phyloP scores from a whole-genome alignment of 768 basidiomycete species.

The Calocybe gangraenosa region DNA sequence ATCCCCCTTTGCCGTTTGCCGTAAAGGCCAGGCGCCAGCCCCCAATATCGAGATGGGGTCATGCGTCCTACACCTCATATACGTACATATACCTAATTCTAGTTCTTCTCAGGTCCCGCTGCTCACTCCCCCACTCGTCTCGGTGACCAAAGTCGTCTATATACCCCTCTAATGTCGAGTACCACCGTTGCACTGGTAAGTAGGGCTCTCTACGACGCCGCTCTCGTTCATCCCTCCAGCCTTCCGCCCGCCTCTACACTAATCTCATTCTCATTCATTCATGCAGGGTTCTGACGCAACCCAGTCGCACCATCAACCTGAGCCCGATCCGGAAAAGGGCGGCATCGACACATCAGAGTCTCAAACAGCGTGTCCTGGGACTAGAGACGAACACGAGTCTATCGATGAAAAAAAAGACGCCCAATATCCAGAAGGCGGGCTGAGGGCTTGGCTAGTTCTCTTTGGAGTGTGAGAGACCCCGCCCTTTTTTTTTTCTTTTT shows the following conservation, averaged over 20 bases:
- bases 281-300: not conserved
- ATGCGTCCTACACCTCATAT: not conserved
- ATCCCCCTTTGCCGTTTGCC: conserved; percentile 3
- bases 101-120: not conserved
- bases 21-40: no score
- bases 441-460: conserved; percentile 20
- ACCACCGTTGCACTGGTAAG: no score
- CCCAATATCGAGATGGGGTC: conserved; percentile 2
- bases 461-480: conserved; percentile 20
- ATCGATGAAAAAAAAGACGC: not conserved
- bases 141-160: no score
- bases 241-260: no score
- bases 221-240: no score
- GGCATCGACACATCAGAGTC: not conserved
- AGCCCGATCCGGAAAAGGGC: not conserved
- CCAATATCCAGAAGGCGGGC: conserved; percentile 21
- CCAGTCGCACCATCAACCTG: not conserved
- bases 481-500: not conserved
- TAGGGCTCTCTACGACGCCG: no score
- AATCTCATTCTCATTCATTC: no score
- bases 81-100: not conserved
- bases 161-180: no score
- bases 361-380: not conserved
- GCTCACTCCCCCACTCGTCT: no score
- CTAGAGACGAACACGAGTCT: not conserved